Base-by-base conservation (phyloP, 1,139 yeast genomes). In the Yamadazyma triangularis region DNA sequence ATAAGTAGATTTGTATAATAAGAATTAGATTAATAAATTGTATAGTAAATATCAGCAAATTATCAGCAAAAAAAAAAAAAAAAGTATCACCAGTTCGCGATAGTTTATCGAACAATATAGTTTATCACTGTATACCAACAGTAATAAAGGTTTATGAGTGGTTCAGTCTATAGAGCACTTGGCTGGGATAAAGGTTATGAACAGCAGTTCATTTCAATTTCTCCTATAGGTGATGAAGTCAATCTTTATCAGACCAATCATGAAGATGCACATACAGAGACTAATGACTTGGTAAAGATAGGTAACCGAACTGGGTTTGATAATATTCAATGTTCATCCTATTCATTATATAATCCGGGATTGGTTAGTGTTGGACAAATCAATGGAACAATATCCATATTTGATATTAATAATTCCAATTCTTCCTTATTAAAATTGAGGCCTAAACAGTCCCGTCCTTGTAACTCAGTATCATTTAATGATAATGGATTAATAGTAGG, bases 381-480 rank as follows among this genome's bases (percentile, higher is more conserved):
- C 34, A 79, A 76, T 47, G 96, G 96, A 1, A 61, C 64, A 12
- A 73, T 85, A 3, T 67, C 77, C 27, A 52, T 86, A 0, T 78
- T 84, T 40, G 84, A 86, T 49, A 69, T 85, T 23, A 56, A 66
- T 15, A 49, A 57, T 3, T 44, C 56, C 5, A 56, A 56, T 4
- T 56, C 70, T 2, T 52, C 76, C 3, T 45, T 67, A 0, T 45
- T 76, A 13, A 65, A 65, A 32, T 65, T 85, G 19, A 61, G 74
- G 28, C 83, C 89, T 0, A 75, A 78, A 36, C 89, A 81, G 38
- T 67, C 75, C 24, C 65, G 95, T 32, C 80, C 91, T 1, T 83
- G 94, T 45, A 87, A 85, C 47, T 58, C 89, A 1, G 53, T 88
- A 2, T 72, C 89, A 2, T 83, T 88, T 56, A 84, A 77, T 50